Evolutionary conservation across 2,329 filamentous ascomycete genomes (phyloP), one percentile per base, ranked within the genome.

Genomic region (Ceratocystis lukuohia): DNA sequence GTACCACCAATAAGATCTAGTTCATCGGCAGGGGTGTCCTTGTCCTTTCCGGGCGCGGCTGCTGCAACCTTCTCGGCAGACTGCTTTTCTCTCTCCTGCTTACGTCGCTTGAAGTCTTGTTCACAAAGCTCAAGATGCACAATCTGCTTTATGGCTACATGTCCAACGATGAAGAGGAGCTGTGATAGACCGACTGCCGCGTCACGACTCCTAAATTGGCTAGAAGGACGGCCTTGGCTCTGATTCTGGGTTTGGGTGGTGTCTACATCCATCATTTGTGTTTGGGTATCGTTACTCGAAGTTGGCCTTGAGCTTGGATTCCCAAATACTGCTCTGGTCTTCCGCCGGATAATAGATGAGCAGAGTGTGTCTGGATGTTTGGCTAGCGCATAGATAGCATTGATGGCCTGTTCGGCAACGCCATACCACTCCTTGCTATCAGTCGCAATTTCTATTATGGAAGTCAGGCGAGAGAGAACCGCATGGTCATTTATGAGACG

Each of bases 91-190:
- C 91, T 90, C 68, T 94, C 90, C 50, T 89, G 88, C 79, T 99
- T 99, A 70, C 93, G 84, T 65, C 93, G 88, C 79, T 99, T 99
- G 76, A 99, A 99, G 75, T 99, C 94, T 62, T 94, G 85, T 74
- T 99, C 94, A 74, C 92, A 96, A n/a, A 97, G 81, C 72, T 99
- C 94, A 10, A 99, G 83, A 74, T 99, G 94, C 0, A 99, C 95
- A 71, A 99, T 99, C 74, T 99, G 95, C 77, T 99, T 99, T 74
- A 99, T 94, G 15, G 94, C 94, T 61, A 97, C 89, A 73, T 99
- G 94, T 0, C 94, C 94, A 37, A 97, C 93, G 45, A 96, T 88
- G 74, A 97, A 97, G 0, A 99, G 80, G 1, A 99, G 82, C 72
- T 97, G 94, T 0, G 94, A 96, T 1, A 99, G 80, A 0, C 84